These are phyloP conservation scores for Phtheirospermum japonicum DNA, from an alignment of 257 asterid genomes.

Conservation along the genomic window DNA sequence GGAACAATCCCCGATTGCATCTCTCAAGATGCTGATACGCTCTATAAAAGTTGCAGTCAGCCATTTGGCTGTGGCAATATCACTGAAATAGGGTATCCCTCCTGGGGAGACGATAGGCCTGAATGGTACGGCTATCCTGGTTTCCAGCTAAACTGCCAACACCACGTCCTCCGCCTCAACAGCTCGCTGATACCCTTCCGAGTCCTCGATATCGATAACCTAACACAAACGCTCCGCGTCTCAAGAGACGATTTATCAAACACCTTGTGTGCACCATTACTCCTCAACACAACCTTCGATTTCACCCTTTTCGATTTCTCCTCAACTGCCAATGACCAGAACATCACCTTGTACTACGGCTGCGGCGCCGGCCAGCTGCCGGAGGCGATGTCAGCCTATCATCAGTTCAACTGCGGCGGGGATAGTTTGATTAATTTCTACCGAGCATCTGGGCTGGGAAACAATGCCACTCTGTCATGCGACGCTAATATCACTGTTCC, in stretches of 20 bases:
- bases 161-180: constrained; percentile 25
- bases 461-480: too few relatives aligned
- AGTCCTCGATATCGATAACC: constrained; percentile 5
- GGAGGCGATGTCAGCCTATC: not conserved
- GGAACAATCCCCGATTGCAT: constrained; percentile 23
- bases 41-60: constrained; percentile 30
- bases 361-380: constrained; percentile 28
- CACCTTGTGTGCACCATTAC: constrained; percentile 26
- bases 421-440: not conserved
- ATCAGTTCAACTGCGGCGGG: constrained; percentile 30
- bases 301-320: too few relatives aligned
- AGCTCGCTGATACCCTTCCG: constrained; percentile 27
- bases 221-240: constrained; percentile 16
- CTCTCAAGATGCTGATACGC: constrained; percentile 28
- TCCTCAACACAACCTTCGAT: constrained; percentile 29
- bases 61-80: constrained; percentile 32
- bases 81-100: constrained; percentile 40
- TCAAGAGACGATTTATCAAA: constrained; percentile 46
- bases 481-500: too few relatives aligned
- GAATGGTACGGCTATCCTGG: constrained; percentile 50
- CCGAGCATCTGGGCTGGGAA: too few relatives aligned
- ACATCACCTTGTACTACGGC: constrained; percentile 42
- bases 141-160: constrained; percentile 42
- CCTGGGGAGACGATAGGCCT: constrained; percentile 44
- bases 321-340: constrained; percentile 17